A percentile compares a stretch with the other conserved stretches of the same genome.
phyloP scores from a whole-genome alignment of 176 grass and related monocot genomes.

The Triticum monococcum region DNA sequence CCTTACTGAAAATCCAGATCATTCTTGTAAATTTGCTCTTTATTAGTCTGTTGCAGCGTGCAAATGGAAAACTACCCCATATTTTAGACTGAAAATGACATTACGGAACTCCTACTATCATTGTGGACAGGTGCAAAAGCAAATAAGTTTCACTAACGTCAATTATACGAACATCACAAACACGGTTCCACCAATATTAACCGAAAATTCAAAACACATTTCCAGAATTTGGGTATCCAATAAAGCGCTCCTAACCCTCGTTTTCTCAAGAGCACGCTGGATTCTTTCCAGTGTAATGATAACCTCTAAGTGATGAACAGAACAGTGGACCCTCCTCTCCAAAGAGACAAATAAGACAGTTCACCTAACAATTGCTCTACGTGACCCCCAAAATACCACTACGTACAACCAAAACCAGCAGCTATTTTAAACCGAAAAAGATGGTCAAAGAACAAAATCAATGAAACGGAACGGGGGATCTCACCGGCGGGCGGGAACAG shows the following conservation, averaged over 20 bases:
- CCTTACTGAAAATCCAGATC: background rate
- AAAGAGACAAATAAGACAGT: background rate
- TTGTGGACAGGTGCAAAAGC: background rate
- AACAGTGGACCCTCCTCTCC: background rate
- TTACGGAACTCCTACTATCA: background rate
- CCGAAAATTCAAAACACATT: background rate
- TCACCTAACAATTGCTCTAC: background rate
- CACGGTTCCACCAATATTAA: background rate
- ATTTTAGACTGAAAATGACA: background rate
- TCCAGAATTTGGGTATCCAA: background rate
- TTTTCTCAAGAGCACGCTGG: background rate
- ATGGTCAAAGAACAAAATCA: background rate
- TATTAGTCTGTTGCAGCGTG: background rate
- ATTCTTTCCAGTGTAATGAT: background rate
- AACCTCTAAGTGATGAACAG: background rate
- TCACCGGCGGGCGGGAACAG: conserved; percentile 62
- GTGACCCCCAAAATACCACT: background rate
- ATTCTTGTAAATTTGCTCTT: background rate
- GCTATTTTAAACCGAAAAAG: background rate
- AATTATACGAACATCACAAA: background rate
- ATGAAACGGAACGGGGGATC: background rate
- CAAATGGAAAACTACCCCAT: background rate
- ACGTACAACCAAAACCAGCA: background rate
- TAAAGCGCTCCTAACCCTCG: background rate
- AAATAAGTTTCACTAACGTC: background rate